These are phyloP conservation scores for Leccinum incarnatum DNA, from an alignment of 768 basidiomycete genomes.

Conservation along the genomic window DNA sequence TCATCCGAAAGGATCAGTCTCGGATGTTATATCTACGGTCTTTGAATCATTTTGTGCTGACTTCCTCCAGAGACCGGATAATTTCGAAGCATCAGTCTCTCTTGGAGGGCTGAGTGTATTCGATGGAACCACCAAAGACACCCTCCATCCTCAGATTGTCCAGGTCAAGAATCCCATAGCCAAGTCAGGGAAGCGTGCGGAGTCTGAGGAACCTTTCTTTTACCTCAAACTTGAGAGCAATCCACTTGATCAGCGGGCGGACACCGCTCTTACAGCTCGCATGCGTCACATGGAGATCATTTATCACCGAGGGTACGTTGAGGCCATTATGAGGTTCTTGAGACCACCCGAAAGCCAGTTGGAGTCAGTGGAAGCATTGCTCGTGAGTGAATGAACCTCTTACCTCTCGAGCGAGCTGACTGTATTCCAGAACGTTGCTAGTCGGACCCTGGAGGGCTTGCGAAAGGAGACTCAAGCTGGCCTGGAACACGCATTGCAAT, in stretches of 20 bases:
- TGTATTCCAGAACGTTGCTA: constrained; percentile 71
- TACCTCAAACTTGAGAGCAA: constrained; percentile 89
- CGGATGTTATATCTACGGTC: constrained; percentile 80
- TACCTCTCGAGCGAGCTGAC: background rate
- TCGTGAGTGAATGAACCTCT: constrained; percentile 49
- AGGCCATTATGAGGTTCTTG: constrained; percentile 88
- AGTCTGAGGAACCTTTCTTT: constrained; percentile 67
- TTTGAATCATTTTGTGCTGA: constrained; percentile 87
- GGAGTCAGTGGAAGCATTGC: constrained; percentile 90
- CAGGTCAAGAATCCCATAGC: constrained; percentile 56
- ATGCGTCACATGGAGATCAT: constrained; percentile 97
- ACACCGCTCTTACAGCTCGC: constrained; percentile 82
- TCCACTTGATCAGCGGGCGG: constrained; percentile 88
- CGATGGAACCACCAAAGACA: constrained; percentile 83
- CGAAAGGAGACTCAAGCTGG: constrained; percentile 93
- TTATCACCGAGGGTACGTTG: constrained; percentile 91
- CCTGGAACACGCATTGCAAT: constrained; percentile 88
- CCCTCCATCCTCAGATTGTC: constrained; percentile 88
- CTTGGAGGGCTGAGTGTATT: constrained; percentile 84
- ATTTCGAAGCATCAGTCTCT: constrained; percentile 80
- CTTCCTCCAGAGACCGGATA: constrained; percentile 81
- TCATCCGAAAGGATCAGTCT: constrained; percentile 60
- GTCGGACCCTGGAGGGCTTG: constrained; percentile 88
- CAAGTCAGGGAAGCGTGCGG: constrained; percentile 26
- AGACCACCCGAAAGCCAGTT: constrained; percentile 92